Base-by-base conservation (phyloP, 768 basidiomycete genomes). In the Auricularia sp. region DNA sequence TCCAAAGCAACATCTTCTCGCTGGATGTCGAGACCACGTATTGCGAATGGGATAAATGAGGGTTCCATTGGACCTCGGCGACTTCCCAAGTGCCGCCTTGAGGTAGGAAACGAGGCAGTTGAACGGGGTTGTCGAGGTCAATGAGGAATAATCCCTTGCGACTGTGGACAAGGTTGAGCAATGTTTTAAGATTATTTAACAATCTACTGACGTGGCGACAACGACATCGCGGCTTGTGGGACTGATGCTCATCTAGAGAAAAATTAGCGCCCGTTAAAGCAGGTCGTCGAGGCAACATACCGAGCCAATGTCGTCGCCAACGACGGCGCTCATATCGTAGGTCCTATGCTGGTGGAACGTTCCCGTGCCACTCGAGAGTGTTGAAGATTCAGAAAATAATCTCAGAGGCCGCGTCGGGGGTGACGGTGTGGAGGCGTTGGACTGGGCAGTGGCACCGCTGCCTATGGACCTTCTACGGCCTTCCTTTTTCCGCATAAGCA, bases 81-180 rank as follows among this genome's bases (percentile, higher is more conserved):
- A 97, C 93, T 69, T 96, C 91, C 93, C 94, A 98, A 4, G 91
- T 92, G 1, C 94, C 95, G 2, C 93, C 93, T 75, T 99, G 95
- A 14, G 96, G 96, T 8, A 99, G 81, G 72, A 96, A 98, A 12
- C 96, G 83, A 29, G 97, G 97, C 0, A 93, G 83, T 67, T 91
- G 86, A 18, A 91, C 79, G 1, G 93, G 92, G 12, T 89, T 84
- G 66, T 93, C 87, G 16, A 99, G 81, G 78, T 98, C 97, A 66
- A 99, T 91, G 64, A 98, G 93, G 73, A 91, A 98, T 16, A 99
- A 80, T 0, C 96, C 96, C 64, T 93, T 87, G 3, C 95, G 88
- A 8, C 75, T 74, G 61, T 43, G 44, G 63, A 14, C 39, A 16
- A 3, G 58, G 29, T 18, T 21, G 86, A 87, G 70, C 7, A 60